Percentiles rank a stretch among this genome's conserved stretches.
Conservation (phyloP, 1,284 basidiomycete species). For the Rhodotorula glutinis region DNA sequence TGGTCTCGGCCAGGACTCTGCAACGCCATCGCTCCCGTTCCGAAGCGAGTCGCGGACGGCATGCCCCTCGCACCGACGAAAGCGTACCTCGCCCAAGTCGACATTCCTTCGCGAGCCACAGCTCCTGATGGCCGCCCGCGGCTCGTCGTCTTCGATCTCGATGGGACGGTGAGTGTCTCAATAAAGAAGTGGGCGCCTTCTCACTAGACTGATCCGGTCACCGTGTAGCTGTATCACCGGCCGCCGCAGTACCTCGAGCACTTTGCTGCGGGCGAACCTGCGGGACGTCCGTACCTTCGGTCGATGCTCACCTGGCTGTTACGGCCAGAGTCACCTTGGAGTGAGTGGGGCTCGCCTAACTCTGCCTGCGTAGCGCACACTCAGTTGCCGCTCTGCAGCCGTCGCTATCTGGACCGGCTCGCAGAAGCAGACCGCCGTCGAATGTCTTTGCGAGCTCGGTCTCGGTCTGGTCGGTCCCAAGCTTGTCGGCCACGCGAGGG, state of each 20-base stretch:
- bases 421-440: conserved; percentile 22
- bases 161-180: conserved; percentile 23
- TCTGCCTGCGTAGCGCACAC: background rate
- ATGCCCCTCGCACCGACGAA: conserved; percentile 12
- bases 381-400: background rate
- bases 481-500: conserved; percentile 6
- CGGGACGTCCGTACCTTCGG: conserved; percentile 29
- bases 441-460: conserved; percentile 28
- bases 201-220: background rate
- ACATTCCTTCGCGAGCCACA: background rate
- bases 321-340: conserved; percentile 21
- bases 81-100: background rate
- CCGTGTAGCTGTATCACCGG: conserved; percentile 22
- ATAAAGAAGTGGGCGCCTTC: background rate
- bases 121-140: background rate
- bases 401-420: conserved; percentile 35
- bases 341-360: background rate
- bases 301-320: conserved; percentile 27
- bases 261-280: conserved; percentile 19
- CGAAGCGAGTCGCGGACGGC: conserved; percentile 10
- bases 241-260: conserved; percentile 33
- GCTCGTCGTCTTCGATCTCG: conserved; percentile 29
- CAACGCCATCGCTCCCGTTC: background rate
- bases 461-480: conserved; percentile 26
- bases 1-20: background rate